Percentiles rank a stretch among this genome's conserved stretches.
Evolutionary conservation across 75 land plant species (phyloP).

Genomic region (Picea sitchensis): DNA sequence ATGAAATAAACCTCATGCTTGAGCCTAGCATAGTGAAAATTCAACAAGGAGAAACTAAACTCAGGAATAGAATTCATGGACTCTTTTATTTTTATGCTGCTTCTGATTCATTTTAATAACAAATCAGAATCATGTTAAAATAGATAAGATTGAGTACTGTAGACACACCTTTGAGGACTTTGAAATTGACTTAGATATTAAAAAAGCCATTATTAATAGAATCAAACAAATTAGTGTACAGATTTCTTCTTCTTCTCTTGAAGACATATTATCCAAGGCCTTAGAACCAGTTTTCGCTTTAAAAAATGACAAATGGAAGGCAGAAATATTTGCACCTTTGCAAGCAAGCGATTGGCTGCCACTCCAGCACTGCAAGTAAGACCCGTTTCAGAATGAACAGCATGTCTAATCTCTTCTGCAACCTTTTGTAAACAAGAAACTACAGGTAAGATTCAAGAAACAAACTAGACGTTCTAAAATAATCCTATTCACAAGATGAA

Average conservation of each 20-base stretch:
- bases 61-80: neutral
- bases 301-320: neutral
- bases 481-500: neutral
- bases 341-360: slow-evolving; percentile 80
- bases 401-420: slow-evolving; percentile 70
- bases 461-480: neutral
- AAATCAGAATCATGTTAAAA: neutral
- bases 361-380: slow-evolving; percentile 95
- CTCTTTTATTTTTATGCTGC: neutral
- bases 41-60: neutral
- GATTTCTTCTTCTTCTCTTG: neutral
- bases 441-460: neutral
- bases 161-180: neutral
- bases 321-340: slow-evolving; percentile 53
- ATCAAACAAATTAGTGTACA: neutral
- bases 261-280: neutral
- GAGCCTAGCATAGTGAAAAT: too few species aligned
- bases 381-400: slow-evolving; percentile 60
- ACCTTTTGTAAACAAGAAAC: slow-evolving; percentile 29
- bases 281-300: neutral
- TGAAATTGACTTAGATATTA: neutral
- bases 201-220: neutral
- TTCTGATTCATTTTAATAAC: neutral
- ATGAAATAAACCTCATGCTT: too few species aligned
- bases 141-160: neutral